Percentiles rank a stretch among this genome's conserved stretches.
Conservation (phyloP, 768 basidiomycete genomes). For the Tylopilus vinaceipallidus region DNA sequence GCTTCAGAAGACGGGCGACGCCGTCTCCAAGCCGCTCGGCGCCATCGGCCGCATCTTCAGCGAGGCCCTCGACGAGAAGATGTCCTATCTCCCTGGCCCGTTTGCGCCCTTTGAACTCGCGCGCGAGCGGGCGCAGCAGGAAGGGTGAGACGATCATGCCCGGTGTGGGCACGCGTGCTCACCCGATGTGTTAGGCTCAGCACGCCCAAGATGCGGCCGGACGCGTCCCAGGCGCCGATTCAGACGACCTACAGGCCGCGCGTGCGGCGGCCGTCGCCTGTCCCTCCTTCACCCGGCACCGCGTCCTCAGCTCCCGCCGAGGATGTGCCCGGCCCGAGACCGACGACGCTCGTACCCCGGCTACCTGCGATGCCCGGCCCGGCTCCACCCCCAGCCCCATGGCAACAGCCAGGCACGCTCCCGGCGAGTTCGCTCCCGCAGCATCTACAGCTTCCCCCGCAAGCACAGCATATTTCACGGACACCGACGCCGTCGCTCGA, state of each 20-base stretch:
- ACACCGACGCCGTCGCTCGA: conserved; percentile 72
- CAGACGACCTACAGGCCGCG: conserved; percentile 78
- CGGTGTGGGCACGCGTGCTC: conserved; percentile 38
- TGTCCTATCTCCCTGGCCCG: conserved; percentile 64
- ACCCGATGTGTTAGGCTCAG: too few relatives aligned
- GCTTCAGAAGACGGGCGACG: conserved; percentile 88
- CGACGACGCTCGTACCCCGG: not conserved
- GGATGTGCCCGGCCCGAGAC: conserved; percentile 52
- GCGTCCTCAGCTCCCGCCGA: conserved; percentile 34
- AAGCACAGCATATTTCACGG: conserved; percentile 54
- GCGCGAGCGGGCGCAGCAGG: conserved; percentile 42
- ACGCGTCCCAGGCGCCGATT: conserved; percentile 25
- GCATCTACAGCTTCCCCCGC: conserved; percentile 38
- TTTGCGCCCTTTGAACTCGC: conserved; percentile 68
- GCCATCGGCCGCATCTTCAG: conserved; percentile 87
- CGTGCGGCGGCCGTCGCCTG: conserved; percentile 54
- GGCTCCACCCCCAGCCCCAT: conserved; percentile 43
- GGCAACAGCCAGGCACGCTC: too few relatives aligned
- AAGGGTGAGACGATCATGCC: conserved; percentile 35
- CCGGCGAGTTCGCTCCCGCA: conserved; percentile 25
- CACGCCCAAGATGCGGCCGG: conserved; percentile 40
- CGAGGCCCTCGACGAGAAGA: conserved; percentile 73
- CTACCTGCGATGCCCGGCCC: too few relatives aligned
- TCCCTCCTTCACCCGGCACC: conserved; percentile 22
- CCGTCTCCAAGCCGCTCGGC: conserved; percentile 85